phyloP scores from a whole-genome alignment of 2,329 filamentous ascomycete species.

The Torrubiella hemipterigena region DNA sequence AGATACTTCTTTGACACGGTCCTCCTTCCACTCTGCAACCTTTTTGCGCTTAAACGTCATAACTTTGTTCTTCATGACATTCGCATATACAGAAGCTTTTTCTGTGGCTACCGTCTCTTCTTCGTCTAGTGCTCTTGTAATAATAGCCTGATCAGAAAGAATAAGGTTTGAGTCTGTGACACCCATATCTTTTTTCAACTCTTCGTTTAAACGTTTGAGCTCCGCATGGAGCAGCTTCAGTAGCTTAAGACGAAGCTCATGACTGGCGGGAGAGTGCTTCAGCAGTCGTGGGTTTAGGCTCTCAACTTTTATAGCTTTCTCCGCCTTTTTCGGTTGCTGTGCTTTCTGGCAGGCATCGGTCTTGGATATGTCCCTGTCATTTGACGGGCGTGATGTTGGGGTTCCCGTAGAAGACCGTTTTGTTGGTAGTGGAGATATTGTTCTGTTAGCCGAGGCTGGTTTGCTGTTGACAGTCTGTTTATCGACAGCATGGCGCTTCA shows the following conservation, averaged over 20 bases:
- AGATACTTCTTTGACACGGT: slow-evolving; percentile 32
- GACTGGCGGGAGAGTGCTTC: slow-evolving; percentile 41
- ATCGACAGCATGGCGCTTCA: too few relatives aligned
- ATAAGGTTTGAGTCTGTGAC: slow-evolving; percentile 38
- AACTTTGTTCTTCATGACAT: slow-evolving; percentile 74
- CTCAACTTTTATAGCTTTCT: slow-evolving; percentile 28
- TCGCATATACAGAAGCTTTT: slow-evolving; percentile 62
- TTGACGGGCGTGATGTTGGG: too few relatives aligned
- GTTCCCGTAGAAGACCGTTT: too few relatives aligned
- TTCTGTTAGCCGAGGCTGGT: too few relatives aligned
- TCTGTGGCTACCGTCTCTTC: slow-evolving; percentile 65
- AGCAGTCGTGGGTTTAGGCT: slow-evolving; percentile 57
- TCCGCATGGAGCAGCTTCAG: slow-evolving; percentile 54
- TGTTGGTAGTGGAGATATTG: too few relatives aligned
- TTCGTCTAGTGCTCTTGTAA: slow-evolving; percentile 58
- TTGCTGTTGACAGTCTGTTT: too few relatives aligned
- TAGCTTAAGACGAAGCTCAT: slow-evolving; percentile 43
- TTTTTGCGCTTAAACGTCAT: slow-evolving; percentile 66
- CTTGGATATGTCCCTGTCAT: too few relatives aligned
- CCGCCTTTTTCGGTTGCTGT: too few relatives aligned
- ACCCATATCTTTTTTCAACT: slow-evolving; percentile 39
- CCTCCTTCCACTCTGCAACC: slow-evolving; percentile 57
- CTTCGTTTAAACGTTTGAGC: slow-evolving; percentile 54
- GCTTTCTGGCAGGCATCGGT: too few relatives aligned
- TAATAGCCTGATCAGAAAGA: slow-evolving; percentile 53